Percentiles rank a stretch among this genome's conserved stretches.
Evolutionary conservation across 2,329 filamentous ascomycete genomes (phyloP).

Genomic region (Macrophomina pseudophaseolina): DNA sequence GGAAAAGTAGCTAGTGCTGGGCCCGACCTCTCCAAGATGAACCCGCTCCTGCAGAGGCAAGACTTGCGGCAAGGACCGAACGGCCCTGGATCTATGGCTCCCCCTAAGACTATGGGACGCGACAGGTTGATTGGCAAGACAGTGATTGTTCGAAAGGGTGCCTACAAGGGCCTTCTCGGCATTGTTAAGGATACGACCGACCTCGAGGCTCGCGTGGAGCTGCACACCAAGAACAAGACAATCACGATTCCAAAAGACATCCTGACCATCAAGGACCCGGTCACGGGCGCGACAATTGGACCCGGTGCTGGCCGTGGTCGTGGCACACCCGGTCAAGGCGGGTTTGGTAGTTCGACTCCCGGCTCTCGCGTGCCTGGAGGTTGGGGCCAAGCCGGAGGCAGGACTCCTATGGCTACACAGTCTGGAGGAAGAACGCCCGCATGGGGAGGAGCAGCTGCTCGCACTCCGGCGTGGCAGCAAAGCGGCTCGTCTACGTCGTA

Average conservation of each 20-base stretch:
- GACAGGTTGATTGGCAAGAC: constrained; percentile 90
- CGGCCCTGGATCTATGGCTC: constrained; percentile 59
- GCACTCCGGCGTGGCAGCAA: constrained; percentile 54
- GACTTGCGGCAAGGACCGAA: constrained; percentile 48
- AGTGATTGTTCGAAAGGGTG: constrained; percentile 83
- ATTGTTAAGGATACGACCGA: constrained; percentile 96
- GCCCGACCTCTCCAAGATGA: constrained; percentile 88
- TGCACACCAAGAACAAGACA: constrained; percentile 93
- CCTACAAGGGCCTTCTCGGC: constrained; percentile 89
- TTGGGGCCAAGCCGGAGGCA: constrained; percentile 28
- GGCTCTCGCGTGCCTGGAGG: constrained; percentile 45
- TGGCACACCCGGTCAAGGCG: constrained; percentile 27
- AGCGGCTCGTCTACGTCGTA: constrained; percentile 37
- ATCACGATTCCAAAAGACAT: constrained; percentile 82
- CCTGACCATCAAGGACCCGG: constrained; percentile 80
- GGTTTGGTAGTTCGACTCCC: constrained; percentile 36
- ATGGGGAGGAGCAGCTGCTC: constrained; percentile 58
- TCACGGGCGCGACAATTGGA: constrained; percentile 79
- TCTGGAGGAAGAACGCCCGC: constrained; percentile 66
- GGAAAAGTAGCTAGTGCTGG: constrained; percentile 74
- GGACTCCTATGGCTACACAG: constrained; percentile 53
- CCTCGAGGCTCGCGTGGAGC: constrained; percentile 81
- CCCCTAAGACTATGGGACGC: constrained; percentile 74
- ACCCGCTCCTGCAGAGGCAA: constrained; percentile 82
- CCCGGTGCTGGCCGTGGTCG: constrained; percentile 58